Base-by-base conservation (phyloP, 208 protist species). In the Leishmania braziliensis region DNA sequence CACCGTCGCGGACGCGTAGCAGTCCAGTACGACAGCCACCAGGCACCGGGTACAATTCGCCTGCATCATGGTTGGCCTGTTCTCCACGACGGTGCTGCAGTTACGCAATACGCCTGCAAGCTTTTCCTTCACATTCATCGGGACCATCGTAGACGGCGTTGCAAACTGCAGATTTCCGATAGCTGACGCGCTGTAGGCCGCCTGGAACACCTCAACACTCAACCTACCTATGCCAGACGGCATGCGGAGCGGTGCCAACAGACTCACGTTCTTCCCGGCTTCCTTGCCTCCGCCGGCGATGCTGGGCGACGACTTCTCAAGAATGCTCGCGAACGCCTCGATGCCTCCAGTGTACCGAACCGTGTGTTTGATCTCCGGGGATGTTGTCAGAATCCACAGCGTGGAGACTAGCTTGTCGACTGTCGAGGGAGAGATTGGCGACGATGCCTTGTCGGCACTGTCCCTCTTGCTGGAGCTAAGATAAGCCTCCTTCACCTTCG, bases 301-400 rank as follows among this genome's bases (percentile, higher is more conserved):
- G 54, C 88, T 88, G 8, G 89, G 84, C 71, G 92, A 95, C 4
- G 94, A 92, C 33, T 54, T 62, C 65, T 92, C 84, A 16, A 97
- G 86, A 58, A 98, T 84, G 33, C 88, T 82, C 12, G 89, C 79
- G n/a, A 98, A 81, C 2, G 89, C 71, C 46, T 95, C 87, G 58
- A 98, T 94, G 20, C 94, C 96, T 6, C 91, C 92, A 54, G 85
- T 83, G n/a, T 91, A 80, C 56, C 91, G 84, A 20, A 98, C 89
- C 9, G 89, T 90, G 78, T 95, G 90, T 84, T 98, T 98, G 85
- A 97, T 97, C 50, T 98, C 93, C 0, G 92, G 91, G 39, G 94
- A 92, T 71, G 97, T 96, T 53, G 93, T 96, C 56, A 97, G 83
- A 77, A 98, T 98, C 95, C 95, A 98, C 46, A 98, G 84, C 50